Evolutionary conservation across 495 filamentous ascomycete genomes (phyloP).

Genomic region (Penicillium lividum): DNA sequence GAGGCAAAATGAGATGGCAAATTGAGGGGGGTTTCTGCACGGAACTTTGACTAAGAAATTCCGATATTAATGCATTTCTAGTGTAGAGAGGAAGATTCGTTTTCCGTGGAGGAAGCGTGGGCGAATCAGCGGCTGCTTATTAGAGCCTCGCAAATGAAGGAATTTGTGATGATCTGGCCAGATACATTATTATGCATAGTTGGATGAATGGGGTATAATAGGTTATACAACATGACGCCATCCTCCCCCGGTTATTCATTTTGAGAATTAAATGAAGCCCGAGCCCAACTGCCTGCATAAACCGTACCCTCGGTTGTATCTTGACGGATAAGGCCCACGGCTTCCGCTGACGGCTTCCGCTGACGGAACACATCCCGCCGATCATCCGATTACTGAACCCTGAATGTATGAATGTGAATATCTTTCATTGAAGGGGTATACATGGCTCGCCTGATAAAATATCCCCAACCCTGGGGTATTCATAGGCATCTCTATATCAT

Average conservation of each 20-base stretch:
- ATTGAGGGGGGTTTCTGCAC: background rate
- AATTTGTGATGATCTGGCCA: constrained; percentile 9
- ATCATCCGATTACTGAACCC: background rate
- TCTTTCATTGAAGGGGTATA: background rate
- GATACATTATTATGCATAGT: constrained; percentile 1
- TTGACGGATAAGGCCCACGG: constrained; percentile 1
- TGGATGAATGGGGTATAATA: no score
- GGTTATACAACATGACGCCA: no score
- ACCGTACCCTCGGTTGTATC: constrained; percentile 23
- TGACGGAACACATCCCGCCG: constrained; percentile 4
- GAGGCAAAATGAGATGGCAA: background rate
- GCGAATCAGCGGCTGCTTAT: constrained; percentile 36
- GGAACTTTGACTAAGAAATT: background rate
- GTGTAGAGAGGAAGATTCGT: background rate
- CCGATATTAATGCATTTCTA: background rate
- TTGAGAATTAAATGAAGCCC: background rate
- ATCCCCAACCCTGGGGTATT: constrained; percentile 1
- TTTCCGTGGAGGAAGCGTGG: background rate
- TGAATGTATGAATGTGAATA: background rate
- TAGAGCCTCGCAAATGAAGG: constrained; percentile 20
- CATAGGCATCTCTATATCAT: constrained; percentile 23
- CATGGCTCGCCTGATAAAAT: background rate
- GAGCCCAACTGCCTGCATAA: constrained; percentile 15
- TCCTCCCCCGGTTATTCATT: no score
- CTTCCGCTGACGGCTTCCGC: constrained; percentile 19